Evolutionary conservation across 306 rosid genomes (phyloP).

Genomic region (Echinosophora koreensis): DNA sequence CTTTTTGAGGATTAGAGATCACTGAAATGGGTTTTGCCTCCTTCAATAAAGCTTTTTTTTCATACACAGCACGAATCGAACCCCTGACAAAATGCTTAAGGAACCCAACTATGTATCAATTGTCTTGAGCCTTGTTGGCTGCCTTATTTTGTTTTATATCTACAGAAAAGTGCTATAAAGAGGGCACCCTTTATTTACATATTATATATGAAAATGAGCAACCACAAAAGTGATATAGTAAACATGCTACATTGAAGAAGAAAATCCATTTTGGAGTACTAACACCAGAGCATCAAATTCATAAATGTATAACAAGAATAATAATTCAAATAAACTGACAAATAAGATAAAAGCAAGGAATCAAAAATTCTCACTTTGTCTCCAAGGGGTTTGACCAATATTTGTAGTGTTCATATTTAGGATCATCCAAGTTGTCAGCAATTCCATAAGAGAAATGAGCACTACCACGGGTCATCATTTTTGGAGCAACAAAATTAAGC

Average conservation of each 20-base stretch:
- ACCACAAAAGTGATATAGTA: background rate
- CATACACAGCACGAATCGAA: no score
- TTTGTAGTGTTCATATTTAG: slow-evolving; percentile 73
- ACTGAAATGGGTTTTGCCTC: no score
- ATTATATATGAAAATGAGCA: slow-evolving; percentile 20
- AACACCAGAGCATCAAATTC: slow-evolving; percentile 29
- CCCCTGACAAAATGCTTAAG: no score
- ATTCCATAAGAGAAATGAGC: slow-evolving; percentile 86
- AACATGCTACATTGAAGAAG: slow-evolving; percentile 6
- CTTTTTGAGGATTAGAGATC: no score
- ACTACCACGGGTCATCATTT: slow-evolving; percentile 83
- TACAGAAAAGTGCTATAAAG: background rate
- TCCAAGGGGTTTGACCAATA: slow-evolving; percentile 94
- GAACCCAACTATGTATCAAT: no score
- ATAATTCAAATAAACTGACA: slow-evolving; percentile 36
- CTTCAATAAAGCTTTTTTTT: no score
- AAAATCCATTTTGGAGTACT: slow-evolving; percentile 2
- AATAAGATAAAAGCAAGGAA: slow-evolving; percentile 22
- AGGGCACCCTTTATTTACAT: background rate
- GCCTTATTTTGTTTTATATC: background rate
- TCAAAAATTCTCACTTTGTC: slow-evolving; percentile 65
- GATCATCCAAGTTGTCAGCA: slow-evolving; percentile 82
- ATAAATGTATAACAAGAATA: slow-evolving; percentile 8
- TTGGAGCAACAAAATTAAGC: slow-evolving; percentile 82
- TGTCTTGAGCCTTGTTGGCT: background rate